Percentiles rank a stretch among this genome's conserved stretches.
Evolutionary conservation across 2,329 filamentous ascomycete genomes (phyloP).

Genomic region (Fusarium anthophilum): DNA sequence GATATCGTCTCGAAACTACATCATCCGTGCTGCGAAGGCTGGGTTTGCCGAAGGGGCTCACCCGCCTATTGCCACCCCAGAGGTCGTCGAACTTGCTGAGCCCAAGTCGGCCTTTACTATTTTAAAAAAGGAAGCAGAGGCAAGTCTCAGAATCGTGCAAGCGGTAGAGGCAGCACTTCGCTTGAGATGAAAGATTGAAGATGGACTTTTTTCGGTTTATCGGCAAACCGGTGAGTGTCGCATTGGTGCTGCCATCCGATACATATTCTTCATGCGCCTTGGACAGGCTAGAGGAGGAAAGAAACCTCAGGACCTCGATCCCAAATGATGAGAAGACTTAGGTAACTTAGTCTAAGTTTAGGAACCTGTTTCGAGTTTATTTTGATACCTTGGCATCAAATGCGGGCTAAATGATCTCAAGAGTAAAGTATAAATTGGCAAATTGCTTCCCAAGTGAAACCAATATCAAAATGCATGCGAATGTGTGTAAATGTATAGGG

Average conservation of each 20-base stretch:
- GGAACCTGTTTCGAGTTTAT: not conserved
- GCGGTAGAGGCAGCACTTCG: no score
- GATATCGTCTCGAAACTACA: not conserved
- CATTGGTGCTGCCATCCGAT: not conserved
- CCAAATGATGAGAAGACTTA: not conserved
- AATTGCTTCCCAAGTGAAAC: not conserved
- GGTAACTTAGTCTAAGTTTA: not conserved
- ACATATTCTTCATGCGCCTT: no score
- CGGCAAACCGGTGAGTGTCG: not conserved
- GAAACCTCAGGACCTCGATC: not conserved
- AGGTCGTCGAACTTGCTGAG: not conserved
- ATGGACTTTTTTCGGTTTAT: no score
- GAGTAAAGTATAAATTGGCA: not conserved
- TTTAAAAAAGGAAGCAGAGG: not conserved
- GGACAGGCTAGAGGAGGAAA: not conserved
- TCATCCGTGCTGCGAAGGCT: not conserved
- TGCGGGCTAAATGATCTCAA: not conserved
- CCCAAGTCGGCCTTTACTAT: not conserved
- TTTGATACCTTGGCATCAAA: not conserved
- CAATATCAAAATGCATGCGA: not conserved
- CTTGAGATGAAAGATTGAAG: no score
- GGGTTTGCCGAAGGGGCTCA: not conserved
- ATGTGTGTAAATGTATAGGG: conserved; percentile 16
- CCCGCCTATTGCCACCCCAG: not conserved
- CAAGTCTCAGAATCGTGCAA: not conserved